phyloP scores from a whole-genome alignment of 176 grass and related monocot genomes.

The Stipa capillata region DNA sequence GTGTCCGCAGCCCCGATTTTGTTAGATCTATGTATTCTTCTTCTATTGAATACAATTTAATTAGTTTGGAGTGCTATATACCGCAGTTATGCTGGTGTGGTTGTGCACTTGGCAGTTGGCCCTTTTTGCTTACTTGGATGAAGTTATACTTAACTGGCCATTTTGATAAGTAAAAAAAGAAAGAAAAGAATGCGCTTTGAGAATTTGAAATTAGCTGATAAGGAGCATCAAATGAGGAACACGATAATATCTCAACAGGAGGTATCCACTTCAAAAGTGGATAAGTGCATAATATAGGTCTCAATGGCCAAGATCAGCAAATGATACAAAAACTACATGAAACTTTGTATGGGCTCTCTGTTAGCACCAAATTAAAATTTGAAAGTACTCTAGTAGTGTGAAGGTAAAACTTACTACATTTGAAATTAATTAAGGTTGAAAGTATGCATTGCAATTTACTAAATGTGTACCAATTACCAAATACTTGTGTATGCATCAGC shows the following conservation, averaged over 20 bases:
- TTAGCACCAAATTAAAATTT: background rate
- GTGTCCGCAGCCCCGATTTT: background rate
- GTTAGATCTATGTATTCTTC: background rate
- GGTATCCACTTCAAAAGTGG: background rate
- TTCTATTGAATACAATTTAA: background rate
- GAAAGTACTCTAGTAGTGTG: background rate
- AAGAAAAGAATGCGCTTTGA: background rate
- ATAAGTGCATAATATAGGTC: background rate
- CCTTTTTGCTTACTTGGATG: background rate
- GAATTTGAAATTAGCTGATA: background rate
- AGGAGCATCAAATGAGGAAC: background rate
- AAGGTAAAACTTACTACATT: background rate
- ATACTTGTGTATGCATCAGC: background rate
- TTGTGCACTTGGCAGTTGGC: background rate
- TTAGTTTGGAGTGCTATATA: constrained; percentile 10
- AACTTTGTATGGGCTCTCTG: background rate
- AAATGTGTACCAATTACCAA: background rate
- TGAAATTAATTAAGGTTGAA: background rate
- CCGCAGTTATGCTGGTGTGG: background rate
- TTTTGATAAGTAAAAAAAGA: background rate
- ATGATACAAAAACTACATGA: background rate
- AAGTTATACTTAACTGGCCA: background rate
- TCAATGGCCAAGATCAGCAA: background rate
- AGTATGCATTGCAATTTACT: background rate
- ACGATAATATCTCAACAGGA: background rate